These are phyloP conservation scores for Backusella luteola DNA, from an alignment of 192 early-diverging fungal species.

Conservation along the genomic window DNA sequence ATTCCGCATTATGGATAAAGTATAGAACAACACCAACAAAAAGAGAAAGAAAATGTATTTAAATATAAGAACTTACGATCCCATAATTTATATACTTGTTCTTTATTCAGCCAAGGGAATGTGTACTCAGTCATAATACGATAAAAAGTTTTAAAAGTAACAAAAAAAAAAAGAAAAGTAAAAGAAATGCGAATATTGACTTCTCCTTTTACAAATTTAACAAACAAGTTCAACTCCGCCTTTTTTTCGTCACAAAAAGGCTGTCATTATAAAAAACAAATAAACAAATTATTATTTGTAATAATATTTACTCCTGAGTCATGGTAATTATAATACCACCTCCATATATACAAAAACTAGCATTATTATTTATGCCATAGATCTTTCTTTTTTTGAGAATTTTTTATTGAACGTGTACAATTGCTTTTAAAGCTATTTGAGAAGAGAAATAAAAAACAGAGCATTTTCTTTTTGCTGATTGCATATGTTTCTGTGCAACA, in stretches of 20 bases:
- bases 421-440: neutral
- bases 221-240: neutral
- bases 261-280: neutral
- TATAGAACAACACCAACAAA: neutral
- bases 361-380: neutral
- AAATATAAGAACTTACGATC: conserved; percentile 3
- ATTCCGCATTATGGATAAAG: neutral
- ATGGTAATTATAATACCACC: neutral
- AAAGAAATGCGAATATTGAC: neutral
- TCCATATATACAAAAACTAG: neutral
- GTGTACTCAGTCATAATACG: neutral
- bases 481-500: neutral
- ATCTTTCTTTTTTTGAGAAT: neutral
- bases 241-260: neutral
- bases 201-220: neutral
- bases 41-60: neutral
- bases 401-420: neutral
- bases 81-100: conserved; percentile 1
- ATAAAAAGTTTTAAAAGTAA: neutral
- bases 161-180: neutral
- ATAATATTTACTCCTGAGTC: neutral
- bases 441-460: neutral
- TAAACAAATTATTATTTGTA: neutral
- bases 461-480: neutral
- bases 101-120: neutral